phyloP scores from a whole-genome alignment of 768 basidiomycete species.

The Trametes cinnabarina region DNA sequence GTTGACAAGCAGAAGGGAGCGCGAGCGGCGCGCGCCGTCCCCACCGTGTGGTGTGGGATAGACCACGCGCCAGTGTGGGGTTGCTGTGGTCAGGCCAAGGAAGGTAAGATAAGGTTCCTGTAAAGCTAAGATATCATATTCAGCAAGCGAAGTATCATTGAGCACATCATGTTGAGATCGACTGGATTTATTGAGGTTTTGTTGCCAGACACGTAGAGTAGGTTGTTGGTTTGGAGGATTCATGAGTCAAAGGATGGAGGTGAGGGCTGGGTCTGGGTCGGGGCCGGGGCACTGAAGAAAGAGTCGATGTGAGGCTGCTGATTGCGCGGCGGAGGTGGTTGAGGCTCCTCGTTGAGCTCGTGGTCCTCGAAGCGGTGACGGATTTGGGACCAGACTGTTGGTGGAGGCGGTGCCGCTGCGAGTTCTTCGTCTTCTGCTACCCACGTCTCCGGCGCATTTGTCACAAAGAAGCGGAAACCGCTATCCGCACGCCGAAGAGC shows the following conservation, averaged over 20 bases:
- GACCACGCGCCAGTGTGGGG: constrained; percentile 17
- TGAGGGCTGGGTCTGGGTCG: neutral
- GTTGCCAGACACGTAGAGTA: constrained; percentile 27
- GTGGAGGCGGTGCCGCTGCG: neutral
- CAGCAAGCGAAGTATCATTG: neutral
- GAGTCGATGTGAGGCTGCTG: neutral
- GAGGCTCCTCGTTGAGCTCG: neutral
- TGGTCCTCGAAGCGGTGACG: neutral
- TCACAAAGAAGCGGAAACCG: constrained; percentile 11
- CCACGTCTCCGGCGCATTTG: neutral
- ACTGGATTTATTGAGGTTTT: constrained; percentile 30
- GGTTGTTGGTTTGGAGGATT: neutral
- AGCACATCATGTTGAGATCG: constrained; percentile 21
- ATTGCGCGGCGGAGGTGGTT: too few relatives aligned
- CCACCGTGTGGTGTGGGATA: constrained; percentile 28
- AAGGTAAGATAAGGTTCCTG: constrained; percentile 40
- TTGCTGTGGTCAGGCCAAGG: constrained; percentile 17
- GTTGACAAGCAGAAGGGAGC: constrained; percentile 18
- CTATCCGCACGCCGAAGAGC: neutral
- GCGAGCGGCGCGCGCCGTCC: neutral
- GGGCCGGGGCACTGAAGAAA: neutral
- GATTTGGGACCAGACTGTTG: constrained; percentile 7
- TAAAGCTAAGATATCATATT: constrained; percentile 35
- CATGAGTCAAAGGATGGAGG: neutral
- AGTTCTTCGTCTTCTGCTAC: constrained; percentile 2